These are phyloP conservation scores for Colletotrichum agaves DNA, from an alignment of 2,329 filamentous ascomycete genomes.

Conservation along the genomic window DNA sequence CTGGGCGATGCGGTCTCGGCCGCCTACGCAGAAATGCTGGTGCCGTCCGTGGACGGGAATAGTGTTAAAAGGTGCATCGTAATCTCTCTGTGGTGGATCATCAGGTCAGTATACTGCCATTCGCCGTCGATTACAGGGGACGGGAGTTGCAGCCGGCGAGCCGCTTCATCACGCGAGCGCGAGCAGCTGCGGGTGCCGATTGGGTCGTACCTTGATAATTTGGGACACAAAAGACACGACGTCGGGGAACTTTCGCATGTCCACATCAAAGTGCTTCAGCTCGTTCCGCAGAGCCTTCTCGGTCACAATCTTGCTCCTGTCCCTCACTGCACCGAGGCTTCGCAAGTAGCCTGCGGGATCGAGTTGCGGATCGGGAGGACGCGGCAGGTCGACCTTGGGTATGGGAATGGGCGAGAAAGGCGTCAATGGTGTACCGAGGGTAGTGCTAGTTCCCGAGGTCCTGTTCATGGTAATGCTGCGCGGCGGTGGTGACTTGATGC, in stretches of 20 bases:
- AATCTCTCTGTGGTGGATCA: conserved; percentile 57
- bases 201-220: conserved; percentile 83
- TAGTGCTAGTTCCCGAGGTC: conserved; percentile 60
- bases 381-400: conserved; percentile 83
- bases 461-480: conserved; percentile 57
- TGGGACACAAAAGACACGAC: conserved; percentile 90
- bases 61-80: conserved; percentile 62
- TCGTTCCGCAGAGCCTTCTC: conserved; percentile 82
- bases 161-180: not conserved
- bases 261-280: conserved; percentile 88
- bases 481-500: conserved; percentile 53
- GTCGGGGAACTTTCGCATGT: conserved; percentile 84
- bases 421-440: conserved; percentile 59
- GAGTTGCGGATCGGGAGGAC: conserved; percentile 85
- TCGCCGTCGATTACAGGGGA: not conserved
- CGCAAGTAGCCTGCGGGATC: conserved; percentile 92
- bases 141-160: not conserved
- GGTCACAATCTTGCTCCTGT: conserved; percentile 78
- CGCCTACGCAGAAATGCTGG: conserved; percentile 87
- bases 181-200: not conserved
- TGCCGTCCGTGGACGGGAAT: conserved; percentile 91
- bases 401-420: conserved; percentile 66
- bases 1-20: conserved; percentile 77
- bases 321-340: conserved; percentile 88
- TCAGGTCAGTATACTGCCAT: conserved; percentile 20